Base-by-base conservation (phyloP, 352 stramenopile genomes). In the Blastocystis sp. region DNA sequence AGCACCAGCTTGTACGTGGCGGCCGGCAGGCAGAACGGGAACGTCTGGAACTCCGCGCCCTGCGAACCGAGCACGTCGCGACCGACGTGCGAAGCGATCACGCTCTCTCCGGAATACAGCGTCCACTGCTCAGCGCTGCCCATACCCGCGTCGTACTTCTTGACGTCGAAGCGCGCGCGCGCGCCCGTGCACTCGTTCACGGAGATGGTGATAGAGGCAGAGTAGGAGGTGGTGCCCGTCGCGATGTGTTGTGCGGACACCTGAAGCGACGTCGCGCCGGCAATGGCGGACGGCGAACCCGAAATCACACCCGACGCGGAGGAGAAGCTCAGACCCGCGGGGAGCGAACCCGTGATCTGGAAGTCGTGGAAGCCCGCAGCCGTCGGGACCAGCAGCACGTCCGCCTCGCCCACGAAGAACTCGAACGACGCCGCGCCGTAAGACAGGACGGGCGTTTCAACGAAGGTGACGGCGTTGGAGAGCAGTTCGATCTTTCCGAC, bases 251-350 rank as follows among this genome's bases (percentile, higher is more conserved):
- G 13, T 4, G 71, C 71, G 10, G 26, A 39, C 0, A 81, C 45
- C 41, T 33, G 21, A 31, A 65, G 50, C 1, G 59, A 61, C 1
- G 78, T 29, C 9, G 39, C 12, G 19, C 9, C 33, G 1, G 78
- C 21, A 13, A n/a, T 31, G 62, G 59, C 79, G 1, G 37, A 21
- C 24, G 45, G 6, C 29, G 70, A 67, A 19, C 78, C 78, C 1
- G 33, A 79, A 31, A 88, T 88, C 33, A 65, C 31, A 61, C 78
- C 78, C 0, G 78, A 41, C 21, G 29, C 16, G 13, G 59, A 31
- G 1, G 78, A 88, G 62, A 88, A 70, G 29, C 59, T 78, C 10
- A 88, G 65, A 35, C 78, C 78, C 2, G 78, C 33, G 21, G 78
- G 78, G 26, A 88, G 65, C 16, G 70, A 37, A 19, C 21, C 12